These are phyloP conservation scores for Cryptosporidium parvum DNA, from an alignment of 169 alveolate genomes.

Conservation along the genomic window DNA sequence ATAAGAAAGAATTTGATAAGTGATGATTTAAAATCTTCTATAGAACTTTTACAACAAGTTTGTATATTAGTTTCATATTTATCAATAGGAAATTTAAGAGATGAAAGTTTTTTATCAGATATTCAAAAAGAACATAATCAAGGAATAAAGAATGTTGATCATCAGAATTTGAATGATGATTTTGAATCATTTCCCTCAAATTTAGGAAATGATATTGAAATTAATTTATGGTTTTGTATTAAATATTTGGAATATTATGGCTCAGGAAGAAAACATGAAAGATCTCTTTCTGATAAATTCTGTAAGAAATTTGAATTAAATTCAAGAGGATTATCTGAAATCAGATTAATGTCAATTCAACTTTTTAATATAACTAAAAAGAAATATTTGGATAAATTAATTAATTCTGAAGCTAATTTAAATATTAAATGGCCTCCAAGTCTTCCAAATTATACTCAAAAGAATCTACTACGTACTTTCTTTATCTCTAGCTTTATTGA, in stretches of 20 bases:
- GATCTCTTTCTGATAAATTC: background rate
- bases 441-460: constrained; percentile 38
- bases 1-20: constrained; percentile 22
- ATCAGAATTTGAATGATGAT: background rate
- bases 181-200: constrained; percentile 20
- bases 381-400: constrained; percentile 6
- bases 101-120: background rate
- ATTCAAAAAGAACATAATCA: background rate
- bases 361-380: constrained; percentile 20
- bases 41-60: constrained; percentile 28
- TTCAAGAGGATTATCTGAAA: constrained; percentile 45
- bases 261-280: background rate
- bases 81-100: constrained; percentile 47
- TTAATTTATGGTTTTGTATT: constrained; percentile 51
- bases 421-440: constrained; percentile 10
- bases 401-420: background rate
- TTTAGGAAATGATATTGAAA: constrained; percentile 60
- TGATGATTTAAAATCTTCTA: background rate
- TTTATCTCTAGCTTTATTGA: constrained; percentile 56
- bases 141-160: background rate
- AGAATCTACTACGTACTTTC: constrained; percentile 20
- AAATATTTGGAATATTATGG: constrained; percentile 39
- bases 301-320: constrained; percentile 32
- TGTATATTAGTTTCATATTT: constrained; percentile 57
- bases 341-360: constrained; percentile 54